Base-by-base conservation (phyloP, 176 grass and related monocot genomes). In the Pontederia crassipes region DNA sequence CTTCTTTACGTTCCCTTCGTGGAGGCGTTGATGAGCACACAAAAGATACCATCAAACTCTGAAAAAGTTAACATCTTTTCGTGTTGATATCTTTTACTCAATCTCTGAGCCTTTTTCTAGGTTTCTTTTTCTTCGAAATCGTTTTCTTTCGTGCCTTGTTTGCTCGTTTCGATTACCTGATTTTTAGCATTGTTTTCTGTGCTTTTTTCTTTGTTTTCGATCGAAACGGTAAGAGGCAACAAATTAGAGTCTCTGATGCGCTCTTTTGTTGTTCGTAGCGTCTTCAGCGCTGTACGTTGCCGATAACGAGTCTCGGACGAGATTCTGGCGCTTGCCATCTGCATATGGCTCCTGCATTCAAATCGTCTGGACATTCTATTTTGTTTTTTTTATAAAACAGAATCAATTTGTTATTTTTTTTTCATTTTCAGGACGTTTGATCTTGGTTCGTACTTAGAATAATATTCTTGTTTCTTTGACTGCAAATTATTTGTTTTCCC, bases 171-270 rank as follows among this genome's bases (percentile, higher is more conserved):
- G 20, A 11, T 40, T 35, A 26, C 0, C 20, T 24, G 20, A 15
- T 40, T 45, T 26, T 20, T 11, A 10, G 26, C 7, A 1, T 1
- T 8, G 13, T 9, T n/a, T 0, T 18, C 56, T 1, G 1, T 2
- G 0, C 2, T 28, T 8, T 9, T 26, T 45, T 7, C 1, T 51
- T 66, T 75, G 4, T 27, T 12, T 27, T 13, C 49, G 12, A 0
- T 51, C 8, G 2, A 2, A 28, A 28, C 46, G 5, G 27, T 26
- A 52, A 0, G 24, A 73, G 90, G 90, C 86, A 95, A 89, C 83
- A 80, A 86, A 81, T 95, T 86, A 95, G 90, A 89, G 90, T 89
- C 90, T 89, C 90, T 95, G 90, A 76, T 81, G 82, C 80, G 82
- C 90, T 84, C 1, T 77, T 28, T 57, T 81, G 20, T 2, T 40